Percentiles rank a stretch among this genome's conserved stretches.
Evolutionary conservation across 129 eudicot genomes (phyloP).

Genomic region (Flaveria ramosissima): DNA sequence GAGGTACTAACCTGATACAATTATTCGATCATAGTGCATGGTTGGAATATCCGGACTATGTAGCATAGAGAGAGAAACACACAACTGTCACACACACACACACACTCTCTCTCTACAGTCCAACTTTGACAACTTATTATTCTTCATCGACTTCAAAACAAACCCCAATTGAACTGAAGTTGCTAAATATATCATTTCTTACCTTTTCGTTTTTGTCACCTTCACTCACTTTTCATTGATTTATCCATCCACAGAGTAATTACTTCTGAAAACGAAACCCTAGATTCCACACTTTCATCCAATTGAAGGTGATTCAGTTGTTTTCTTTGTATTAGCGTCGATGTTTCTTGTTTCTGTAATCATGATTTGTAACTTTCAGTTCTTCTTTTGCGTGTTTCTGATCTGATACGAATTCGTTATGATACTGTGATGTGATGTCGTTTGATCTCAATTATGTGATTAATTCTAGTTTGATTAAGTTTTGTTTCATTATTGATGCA

Average conservation of each 20-base stretch:
- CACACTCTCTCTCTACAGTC: too few relatives aligned
- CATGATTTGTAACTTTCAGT: slow-evolving; percentile 1
- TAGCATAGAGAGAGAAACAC: too few relatives aligned
- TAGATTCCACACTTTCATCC: background rate
- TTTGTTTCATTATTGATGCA: slow-evolving; percentile 8
- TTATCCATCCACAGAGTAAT: background rate
- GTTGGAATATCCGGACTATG: background rate
- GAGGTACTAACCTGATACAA: too few relatives aligned
- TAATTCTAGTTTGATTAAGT: background rate
- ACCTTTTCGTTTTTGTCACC: background rate
- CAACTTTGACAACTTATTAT: too few relatives aligned
- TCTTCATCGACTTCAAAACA: background rate
- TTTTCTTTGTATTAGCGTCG: background rate
- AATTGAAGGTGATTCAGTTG: slow-evolving; percentile 19
- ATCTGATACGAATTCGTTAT: background rate
- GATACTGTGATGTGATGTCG: background rate
- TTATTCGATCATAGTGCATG: too few relatives aligned
- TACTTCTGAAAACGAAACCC: slow-evolving; percentile 1
- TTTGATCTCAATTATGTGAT: background rate
- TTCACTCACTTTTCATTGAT: too few relatives aligned
- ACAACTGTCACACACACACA: too few relatives aligned
- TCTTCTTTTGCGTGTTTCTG: background rate
- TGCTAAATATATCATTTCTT: background rate
- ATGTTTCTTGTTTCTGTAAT: background rate
- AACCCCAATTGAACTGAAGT: background rate